These are phyloP conservation scores for Entophlyctis luteolus DNA, from an alignment of 192 early-diverging fungal genomes.

Conservation along the genomic window DNA sequence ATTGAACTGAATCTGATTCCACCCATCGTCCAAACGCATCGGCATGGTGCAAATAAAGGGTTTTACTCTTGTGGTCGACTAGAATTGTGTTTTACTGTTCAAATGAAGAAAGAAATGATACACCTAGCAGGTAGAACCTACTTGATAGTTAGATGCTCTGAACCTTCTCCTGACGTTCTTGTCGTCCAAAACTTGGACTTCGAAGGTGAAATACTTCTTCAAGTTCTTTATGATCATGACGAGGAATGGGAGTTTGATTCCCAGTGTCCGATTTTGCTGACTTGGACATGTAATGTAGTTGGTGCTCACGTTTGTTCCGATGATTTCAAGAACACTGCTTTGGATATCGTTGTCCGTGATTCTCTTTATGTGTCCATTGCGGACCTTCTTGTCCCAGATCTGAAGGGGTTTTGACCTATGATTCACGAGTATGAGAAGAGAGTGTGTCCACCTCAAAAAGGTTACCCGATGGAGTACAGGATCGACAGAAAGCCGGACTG, in stretches of 20 bases:
- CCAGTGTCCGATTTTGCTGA: constrained; percentile 69
- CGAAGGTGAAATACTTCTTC: constrained; percentile 88
- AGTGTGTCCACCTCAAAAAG: background rate
- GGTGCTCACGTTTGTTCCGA: constrained; percentile 71
- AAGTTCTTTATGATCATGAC: constrained; percentile 85
- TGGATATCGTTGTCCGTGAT: constrained; percentile 79
- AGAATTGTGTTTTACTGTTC: background rate
- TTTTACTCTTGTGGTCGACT: constrained; percentile 78
- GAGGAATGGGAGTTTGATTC: constrained; percentile 86
- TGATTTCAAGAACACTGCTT: constrained; percentile 74
- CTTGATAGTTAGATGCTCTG: constrained; percentile 87
- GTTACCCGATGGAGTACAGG: constrained; percentile 82
- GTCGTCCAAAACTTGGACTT: constrained; percentile 84
- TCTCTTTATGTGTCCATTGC: constrained; percentile 69
- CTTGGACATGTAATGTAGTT: constrained; percentile 89
- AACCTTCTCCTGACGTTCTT: constrained; percentile 75
- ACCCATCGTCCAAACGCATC: constrained; percentile 86
- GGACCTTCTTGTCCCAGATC: constrained; percentile 67
- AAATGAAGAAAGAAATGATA: background rate
- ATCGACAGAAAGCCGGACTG: constrained; percentile 88
- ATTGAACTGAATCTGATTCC: constrained; percentile 95
- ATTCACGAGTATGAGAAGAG: background rate
- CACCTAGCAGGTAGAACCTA: constrained; percentile 31
- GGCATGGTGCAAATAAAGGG: constrained; percentile 89
- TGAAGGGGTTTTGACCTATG: constrained; percentile 63